These are phyloP conservation scores for Candida sonorensis DNA, from an alignment of 805 yeast species.

Conservation along the genomic window DNA sequence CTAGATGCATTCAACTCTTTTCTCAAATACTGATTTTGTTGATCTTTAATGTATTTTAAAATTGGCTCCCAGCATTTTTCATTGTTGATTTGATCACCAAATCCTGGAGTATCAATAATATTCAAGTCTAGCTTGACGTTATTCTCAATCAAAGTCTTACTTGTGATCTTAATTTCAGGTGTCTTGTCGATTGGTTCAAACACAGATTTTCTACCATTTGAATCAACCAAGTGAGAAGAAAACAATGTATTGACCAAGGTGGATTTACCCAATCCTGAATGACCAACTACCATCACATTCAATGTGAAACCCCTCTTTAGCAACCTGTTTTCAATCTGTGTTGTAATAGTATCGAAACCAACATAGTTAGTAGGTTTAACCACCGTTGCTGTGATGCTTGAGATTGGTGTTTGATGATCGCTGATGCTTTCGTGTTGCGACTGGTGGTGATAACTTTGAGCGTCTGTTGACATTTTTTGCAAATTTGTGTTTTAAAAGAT, in stretches of 20 bases:
- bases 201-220: conserved; percentile 63
- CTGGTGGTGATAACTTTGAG: conserved; percentile 1
- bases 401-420: too few relatives aligned
- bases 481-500: too few relatives aligned
- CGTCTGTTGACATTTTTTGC: too few relatives aligned
- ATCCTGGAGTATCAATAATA: conserved; percentile 95
- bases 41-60: conserved; percentile 90
- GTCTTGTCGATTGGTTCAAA: conserved; percentile 78
- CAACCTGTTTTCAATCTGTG: conserved; percentile 88
- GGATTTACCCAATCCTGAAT: conserved; percentile 90
- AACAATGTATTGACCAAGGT: conserved; percentile 88
- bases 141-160: conserved; percentile 74
- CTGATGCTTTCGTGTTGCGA: conserved; percentile 1
- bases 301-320: conserved; percentile 91
- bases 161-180: conserved; percentile 68
- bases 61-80: conserved; percentile 97
- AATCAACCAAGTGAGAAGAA: conserved; percentile 68
- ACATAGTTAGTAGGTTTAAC: conserved; percentile 71
- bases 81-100: conserved; percentile 94
- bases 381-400: conserved; percentile 4
- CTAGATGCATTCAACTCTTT: conserved; percentile 93
- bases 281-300: conserved; percentile 90
- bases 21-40: conserved; percentile 84
- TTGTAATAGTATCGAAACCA: conserved; percentile 94
- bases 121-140: conserved; percentile 81